Base-by-base conservation (phyloP, 164 flowering plant genomes). In the Berberis thunbergii region DNA sequence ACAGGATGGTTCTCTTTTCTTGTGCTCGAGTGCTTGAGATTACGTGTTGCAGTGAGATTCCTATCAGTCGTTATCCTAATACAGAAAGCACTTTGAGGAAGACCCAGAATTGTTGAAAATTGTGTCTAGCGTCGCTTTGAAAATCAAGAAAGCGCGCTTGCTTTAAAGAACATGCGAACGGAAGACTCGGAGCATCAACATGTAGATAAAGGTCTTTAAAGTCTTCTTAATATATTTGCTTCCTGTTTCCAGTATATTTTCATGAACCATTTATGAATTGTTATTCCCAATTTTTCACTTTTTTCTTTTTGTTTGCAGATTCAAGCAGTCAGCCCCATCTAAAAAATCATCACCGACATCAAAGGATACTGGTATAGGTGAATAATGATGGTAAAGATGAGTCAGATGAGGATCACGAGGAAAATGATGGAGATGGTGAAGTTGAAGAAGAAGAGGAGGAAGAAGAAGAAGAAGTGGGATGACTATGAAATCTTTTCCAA, bases 1-100 rank as follows among this genome's bases (percentile, higher is more conserved):
- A 77, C 96, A 63, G 97, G 98, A 63, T 93, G 98, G 97, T 87
- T 90, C 73, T 64, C 97, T 45, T 61, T 70, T 3, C 64, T 43
- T 58, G 55, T 67, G 60, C 70, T 81, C 46, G 77, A 77, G 50
- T 73, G 63, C 75, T 75, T 93, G 75, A 79, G 80, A 72, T 63
- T 69, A 11, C 73, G 88, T 62, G 76, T 89, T 54, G 72, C 72
- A 56, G 72, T 83, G 75, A 88, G 88, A 70, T 85, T 86, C 69
- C 67, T 90, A 43, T 84, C 91, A 43, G 64, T 85, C n/a, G n/a
- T 54, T 86, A 66, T 71, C 90, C 96, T 9, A 69, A 75, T 60
- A 26, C 65, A 12, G 81, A 26, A 26, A 26, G 26, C 26, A 26
- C 26, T 26, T 26, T 26, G 26, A 26, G 26, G 26, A n/a, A 26